phyloP scores from a whole-genome alignment of 129 eudicot genomes.

The Solidago caesia region DNA sequence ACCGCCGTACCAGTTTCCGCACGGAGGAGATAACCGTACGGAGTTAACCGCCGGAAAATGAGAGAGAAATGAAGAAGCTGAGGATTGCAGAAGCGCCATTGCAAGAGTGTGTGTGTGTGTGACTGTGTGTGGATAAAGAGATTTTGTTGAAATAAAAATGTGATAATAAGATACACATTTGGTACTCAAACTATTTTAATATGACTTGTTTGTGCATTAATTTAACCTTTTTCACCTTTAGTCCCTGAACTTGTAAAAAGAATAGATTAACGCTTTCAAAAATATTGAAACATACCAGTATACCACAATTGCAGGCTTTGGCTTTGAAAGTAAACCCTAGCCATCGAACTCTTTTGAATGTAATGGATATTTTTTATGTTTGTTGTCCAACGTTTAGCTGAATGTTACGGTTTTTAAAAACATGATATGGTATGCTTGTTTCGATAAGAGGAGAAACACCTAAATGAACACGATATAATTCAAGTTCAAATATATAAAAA shows the following conservation, averaged over 20 bases:
- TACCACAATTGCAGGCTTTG: no score
- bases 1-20: slow-evolving; percentile 24
- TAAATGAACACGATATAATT: no score
- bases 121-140: slow-evolving; percentile 22
- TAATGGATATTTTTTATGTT: no score
- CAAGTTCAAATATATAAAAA: no score
- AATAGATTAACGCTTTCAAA: no score
- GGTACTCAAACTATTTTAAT: slow-evolving; percentile 14
- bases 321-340: no score
- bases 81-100: slow-evolving; percentile 78
- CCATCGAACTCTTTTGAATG: no score
- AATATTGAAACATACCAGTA: no score
- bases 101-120: slow-evolving; percentile 15
- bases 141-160: slow-evolving; percentile 24
- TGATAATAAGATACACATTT: background rate
- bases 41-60: slow-evolving; percentile 42
- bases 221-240: background rate
- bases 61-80: slow-evolving; percentile 65
- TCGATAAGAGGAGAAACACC: no score
- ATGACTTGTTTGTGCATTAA: background rate
- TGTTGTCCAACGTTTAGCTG: no score
- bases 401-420: no score
- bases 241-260: background rate
- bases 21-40: slow-evolving; percentile 29
- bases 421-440: no score